Percentiles rank a stretch among this genome's conserved stretches.
phyloP scores from a whole-genome alignment of 164 flowering plant species.

The Malania oleifera region DNA sequence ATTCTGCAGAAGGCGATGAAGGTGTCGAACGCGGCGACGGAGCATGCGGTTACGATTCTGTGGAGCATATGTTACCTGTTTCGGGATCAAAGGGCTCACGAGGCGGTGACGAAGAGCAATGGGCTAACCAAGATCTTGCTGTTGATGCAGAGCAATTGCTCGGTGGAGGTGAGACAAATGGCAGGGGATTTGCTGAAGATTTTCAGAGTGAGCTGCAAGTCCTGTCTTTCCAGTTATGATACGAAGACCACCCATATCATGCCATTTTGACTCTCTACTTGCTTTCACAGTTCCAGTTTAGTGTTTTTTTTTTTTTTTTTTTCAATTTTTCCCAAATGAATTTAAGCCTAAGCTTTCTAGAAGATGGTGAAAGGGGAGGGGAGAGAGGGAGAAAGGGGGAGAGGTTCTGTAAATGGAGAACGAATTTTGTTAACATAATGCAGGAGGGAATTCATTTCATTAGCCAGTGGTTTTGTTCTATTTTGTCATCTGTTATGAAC shows the following conservation, averaged over 20 bases:
- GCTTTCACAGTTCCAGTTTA: too few relatives aligned
- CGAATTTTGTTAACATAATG: too few relatives aligned
- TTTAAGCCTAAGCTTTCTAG: too few relatives aligned
- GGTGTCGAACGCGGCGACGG: conserved; percentile 63
- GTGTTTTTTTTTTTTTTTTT: too few relatives aligned
- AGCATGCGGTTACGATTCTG: conserved; percentile 65
- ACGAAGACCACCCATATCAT: conserved; percentile 81
- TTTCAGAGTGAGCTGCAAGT: conserved; percentile 48
- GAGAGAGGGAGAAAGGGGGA: too few relatives aligned
- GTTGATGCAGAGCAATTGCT: conserved; percentile 79
- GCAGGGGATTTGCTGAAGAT: conserved; percentile 65
- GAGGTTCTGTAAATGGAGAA: too few relatives aligned
- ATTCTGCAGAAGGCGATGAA: conserved; percentile 54
- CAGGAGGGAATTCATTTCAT: too few relatives aligned
- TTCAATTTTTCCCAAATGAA: too few relatives aligned
- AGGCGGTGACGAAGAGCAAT: conserved; percentile 50
- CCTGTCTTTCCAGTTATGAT: conserved; percentile 61
- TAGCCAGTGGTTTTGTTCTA: too few relatives aligned
- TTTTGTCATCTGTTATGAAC: too few relatives aligned
- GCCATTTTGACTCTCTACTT: conserved; percentile 74
- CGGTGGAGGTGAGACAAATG: conserved; percentile 67
- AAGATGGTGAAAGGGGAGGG: too few relatives aligned
- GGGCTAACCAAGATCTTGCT: conserved; percentile 77
- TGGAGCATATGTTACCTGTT: conserved; percentile 75
- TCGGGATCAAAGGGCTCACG: conserved; percentile 51